Base-by-base conservation (phyloP, 192 early-diverging fungal species). In the Podila minutissima region DNA sequence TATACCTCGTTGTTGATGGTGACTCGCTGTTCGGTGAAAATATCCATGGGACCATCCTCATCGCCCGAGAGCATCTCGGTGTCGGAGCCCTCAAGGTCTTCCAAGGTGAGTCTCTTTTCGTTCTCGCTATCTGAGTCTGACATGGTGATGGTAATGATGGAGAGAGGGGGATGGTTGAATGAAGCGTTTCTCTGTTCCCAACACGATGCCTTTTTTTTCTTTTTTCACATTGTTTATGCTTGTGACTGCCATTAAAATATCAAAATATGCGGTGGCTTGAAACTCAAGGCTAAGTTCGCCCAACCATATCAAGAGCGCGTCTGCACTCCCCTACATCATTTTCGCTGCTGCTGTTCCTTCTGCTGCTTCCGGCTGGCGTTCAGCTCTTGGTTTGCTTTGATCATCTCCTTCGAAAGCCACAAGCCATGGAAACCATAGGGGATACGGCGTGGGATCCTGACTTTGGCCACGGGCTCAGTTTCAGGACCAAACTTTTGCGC, bases 121-220 rank as follows among this genome's bases (percentile, higher is more conserved):
- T 81, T 50, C n/a, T 81, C 77, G 67, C 77, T 81, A 31, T 81
- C 77, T 50, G 77, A 81, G 67, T 73, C 71, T 59, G 77, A 81
- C 77, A 81, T 81, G 35, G 31, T 67, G 50, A 55, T 62, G 46
- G 31, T 62, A 15, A 33, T 46, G 31, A 64, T 35, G 66, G 22
- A 64, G 67, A 51, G 20, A 64, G n/a, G 65, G 66, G 55, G 32
- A 67, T 64, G 59, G 49, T 37, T 61, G 51, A 64, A 22, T 13
- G 62, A 22, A 46, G 28, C 15, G 62, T 35, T 62, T 29, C 58
- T 31, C 55, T 67, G 63, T 41, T 19, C 22, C 22, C 61, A 62
- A 19, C 20, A 35, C 20, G 62, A 55, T 55, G 22, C 53, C 20
- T 7, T 24, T 46, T 46, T 41, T 41, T 46, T 46, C 41, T 46